phyloP scores from a whole-genome alignment of 345 rosid genomes.

The Aquilaria yunnanensis region DNA sequence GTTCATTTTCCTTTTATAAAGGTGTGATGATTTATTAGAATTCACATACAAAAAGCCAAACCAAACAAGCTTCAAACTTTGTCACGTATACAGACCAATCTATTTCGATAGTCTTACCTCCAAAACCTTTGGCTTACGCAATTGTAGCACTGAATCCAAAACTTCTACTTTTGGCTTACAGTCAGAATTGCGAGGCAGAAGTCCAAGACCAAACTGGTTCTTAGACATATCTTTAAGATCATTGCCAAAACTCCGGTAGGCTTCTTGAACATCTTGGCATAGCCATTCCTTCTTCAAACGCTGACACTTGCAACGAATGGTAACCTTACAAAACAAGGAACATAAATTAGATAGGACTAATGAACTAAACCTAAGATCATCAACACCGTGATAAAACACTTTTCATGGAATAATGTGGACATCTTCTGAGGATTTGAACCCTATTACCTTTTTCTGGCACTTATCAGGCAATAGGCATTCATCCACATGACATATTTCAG shows the following conservation, averaged over 20 bases:
- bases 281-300: constrained; percentile 82
- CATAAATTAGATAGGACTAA: constrained; percentile 4
- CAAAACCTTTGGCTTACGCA: constrained; percentile 49
- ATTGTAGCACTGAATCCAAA: constrained; percentile 51
- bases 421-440: background rate
- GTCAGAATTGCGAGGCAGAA: constrained; percentile 64
- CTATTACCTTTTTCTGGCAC: constrained; percentile 75
- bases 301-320: constrained; percentile 77
- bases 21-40: background rate
- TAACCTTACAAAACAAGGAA: constrained; percentile 36
- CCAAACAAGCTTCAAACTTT: background rate
- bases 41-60: background rate
- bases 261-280: constrained; percentile 81
- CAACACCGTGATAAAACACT: no score
- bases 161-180: constrained; percentile 59
- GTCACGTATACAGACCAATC: background rate
- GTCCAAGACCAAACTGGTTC: constrained; percentile 70
- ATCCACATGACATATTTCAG: constrained; percentile 78
- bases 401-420: background rate
- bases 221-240: constrained; percentile 61
- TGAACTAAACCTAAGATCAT: background rate
- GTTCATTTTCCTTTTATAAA: constrained; percentile 50
- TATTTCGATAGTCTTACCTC: constrained; percentile 41
- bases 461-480: constrained; percentile 77
- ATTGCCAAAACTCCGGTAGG: constrained; percentile 36